phyloP scores from a whole-genome alignment of 805 yeast genomes.

The Teunomyces cretensis region DNA sequence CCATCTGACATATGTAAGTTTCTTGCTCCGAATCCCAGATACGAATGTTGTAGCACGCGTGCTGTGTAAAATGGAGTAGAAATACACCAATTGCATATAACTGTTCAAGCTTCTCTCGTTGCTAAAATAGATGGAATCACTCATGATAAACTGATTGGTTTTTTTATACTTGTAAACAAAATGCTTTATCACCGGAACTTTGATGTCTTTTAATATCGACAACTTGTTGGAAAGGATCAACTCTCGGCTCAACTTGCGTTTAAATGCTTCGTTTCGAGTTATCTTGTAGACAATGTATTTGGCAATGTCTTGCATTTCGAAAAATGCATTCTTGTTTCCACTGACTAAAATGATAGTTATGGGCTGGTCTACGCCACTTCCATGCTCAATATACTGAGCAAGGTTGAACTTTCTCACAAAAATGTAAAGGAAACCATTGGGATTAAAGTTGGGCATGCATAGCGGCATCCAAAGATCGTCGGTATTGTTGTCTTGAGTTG shows the following conservation, averaged over 20 bases:
- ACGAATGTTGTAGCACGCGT: slow-evolving; percentile 21
- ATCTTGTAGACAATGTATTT: slow-evolving; percentile 44
- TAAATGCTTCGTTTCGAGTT: slow-evolving; percentile 19
- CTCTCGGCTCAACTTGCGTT: slow-evolving; percentile 23
- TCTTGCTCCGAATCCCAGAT: slow-evolving; percentile 24
- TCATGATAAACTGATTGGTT: slow-evolving; percentile 63
- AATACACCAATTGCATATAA: slow-evolving; percentile 38
- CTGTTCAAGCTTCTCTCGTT: slow-evolving; percentile 20
- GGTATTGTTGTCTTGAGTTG: slow-evolving; percentile 39
- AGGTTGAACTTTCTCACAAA: slow-evolving; percentile 53
- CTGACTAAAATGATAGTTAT: slow-evolving; percentile 51
- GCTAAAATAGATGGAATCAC: slow-evolving; percentile 26
- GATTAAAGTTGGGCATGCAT: slow-evolving; percentile 87
- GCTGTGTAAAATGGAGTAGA: slow-evolving; percentile 29
- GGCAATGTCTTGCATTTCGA: slow-evolving; percentile 65
- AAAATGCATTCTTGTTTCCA: slow-evolving; percentile 78
- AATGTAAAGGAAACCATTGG: slow-evolving; percentile 83
- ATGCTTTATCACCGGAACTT: slow-evolving; percentile 56
- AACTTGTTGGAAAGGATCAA: slow-evolving; percentile 16
- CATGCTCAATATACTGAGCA: slow-evolving; percentile 13
- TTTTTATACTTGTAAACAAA: slow-evolving; percentile 75
- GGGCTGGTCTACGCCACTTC: slow-evolving; percentile 15
- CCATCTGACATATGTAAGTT: slow-evolving; percentile 39
- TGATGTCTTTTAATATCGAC: slow-evolving; percentile 21
- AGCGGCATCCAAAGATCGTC: slow-evolving; percentile 93